Evolutionary conservation across 2,329 filamentous ascomycete genomes (phyloP).

Genomic region (Xylaria polymorpha): DNA sequence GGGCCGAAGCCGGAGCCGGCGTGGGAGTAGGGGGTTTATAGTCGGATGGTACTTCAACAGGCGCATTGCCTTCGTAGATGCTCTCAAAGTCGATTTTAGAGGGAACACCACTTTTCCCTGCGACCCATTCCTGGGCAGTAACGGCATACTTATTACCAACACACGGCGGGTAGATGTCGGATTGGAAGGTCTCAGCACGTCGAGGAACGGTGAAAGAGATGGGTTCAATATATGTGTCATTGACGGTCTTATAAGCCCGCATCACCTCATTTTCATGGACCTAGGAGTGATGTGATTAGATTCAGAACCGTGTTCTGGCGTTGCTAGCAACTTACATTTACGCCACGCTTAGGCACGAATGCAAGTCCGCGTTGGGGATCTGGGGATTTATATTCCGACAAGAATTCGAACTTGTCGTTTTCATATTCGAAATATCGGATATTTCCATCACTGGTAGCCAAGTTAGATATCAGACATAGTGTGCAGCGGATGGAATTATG

Average conservation of each 20-base stretch:
- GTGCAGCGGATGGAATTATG: not conserved
- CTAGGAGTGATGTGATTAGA: conserved; percentile 53
- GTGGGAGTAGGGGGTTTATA: conserved; percentile 68
- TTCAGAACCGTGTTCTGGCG: not conserved
- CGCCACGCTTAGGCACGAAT: conserved; percentile 92
- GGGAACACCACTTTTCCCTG: conserved; percentile 84
- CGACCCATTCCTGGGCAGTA: conserved; percentile 84
- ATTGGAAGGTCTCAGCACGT: conserved; percentile 93
- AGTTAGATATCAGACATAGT: conserved; percentile 40
- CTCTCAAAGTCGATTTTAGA: conserved; percentile 95
- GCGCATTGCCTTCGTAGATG: conserved; percentile 84
- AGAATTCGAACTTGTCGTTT: conserved; percentile 97
- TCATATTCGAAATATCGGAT: conserved; percentile 99
- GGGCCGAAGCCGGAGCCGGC: conserved; percentile 58
- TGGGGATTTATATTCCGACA: conserved; percentile 96
- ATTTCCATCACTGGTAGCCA: conserved; percentile 82
- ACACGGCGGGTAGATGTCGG: conserved; percentile 94
- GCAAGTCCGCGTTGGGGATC: conserved; percentile 95
- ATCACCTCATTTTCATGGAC: conserved; percentile 97
- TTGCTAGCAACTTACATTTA: conserved; percentile 72
- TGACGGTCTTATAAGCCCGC: conserved; percentile 96
- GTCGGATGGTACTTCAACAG: conserved; percentile 79
- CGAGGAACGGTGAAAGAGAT: conserved; percentile 97
- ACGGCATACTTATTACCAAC: conserved; percentile 83
- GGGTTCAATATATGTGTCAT: conserved; percentile 92